Percentiles rank a stretch among this genome's conserved stretches.
Evolutionary conservation across 768 basidiomycete species (phyloP).

Genomic region (Udeniomyces megalosporus): DNA sequence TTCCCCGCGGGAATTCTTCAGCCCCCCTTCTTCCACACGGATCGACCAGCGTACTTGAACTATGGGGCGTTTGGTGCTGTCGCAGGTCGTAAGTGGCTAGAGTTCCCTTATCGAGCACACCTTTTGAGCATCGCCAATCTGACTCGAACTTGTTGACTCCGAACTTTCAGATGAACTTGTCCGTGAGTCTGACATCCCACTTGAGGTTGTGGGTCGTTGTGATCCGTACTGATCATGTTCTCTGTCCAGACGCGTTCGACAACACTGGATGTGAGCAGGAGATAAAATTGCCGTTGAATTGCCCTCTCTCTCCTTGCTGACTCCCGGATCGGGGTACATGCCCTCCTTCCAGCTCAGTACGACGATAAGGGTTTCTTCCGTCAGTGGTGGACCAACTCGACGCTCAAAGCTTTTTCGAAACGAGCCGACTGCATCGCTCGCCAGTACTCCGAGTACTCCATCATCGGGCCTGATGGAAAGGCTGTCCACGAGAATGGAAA

Average conservation of each 20-base stretch:
- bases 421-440: slow-evolving; percentile 77
- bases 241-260: slow-evolving; percentile 47
- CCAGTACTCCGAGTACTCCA: slow-evolving; percentile 68
- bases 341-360: slow-evolving; percentile 66
- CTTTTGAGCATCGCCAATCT: no score
- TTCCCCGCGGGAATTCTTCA: slow-evolving; percentile 94
- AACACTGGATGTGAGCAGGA: no score
- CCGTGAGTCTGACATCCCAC: background rate
- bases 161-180: no score
- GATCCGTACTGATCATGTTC: background rate
- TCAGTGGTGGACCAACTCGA: slow-evolving; percentile 82
- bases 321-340: no score
- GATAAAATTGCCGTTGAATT: no score
- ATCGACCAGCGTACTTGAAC: slow-evolving; percentile 75
- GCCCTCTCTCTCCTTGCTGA: no score
- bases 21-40: slow-evolving; percentile 71
- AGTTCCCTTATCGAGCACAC: no score
- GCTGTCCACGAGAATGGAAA: slow-evolving; percentile 46
- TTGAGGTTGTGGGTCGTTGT: no score
- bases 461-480: slow-evolving; percentile 73
- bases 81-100: no score
- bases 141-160: no score
- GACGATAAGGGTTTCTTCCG: slow-evolving; percentile 75
- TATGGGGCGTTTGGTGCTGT: slow-evolving; percentile 89
- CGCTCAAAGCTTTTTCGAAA: slow-evolving; percentile 63